These are phyloP conservation scores for Dothistroma septosporum DNA, from an alignment of 2,329 filamentous ascomycete species.

Conservation along the genomic window DNA sequence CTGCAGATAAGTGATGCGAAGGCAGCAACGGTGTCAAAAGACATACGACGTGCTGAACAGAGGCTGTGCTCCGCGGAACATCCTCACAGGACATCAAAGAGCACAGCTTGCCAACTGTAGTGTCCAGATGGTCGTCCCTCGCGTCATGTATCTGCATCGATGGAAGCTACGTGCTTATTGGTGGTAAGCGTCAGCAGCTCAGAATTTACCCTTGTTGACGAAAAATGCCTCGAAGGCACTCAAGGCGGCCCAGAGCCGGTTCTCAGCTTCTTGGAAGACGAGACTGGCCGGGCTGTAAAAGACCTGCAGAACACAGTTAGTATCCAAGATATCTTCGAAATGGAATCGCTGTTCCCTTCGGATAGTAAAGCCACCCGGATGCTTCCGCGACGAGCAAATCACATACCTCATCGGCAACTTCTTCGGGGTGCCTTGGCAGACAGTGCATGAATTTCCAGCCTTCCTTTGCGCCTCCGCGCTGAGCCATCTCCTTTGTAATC, in stretches of 20 bases:
- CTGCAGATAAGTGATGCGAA: background rate
- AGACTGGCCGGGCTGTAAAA: constrained; percentile 78
- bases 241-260: constrained; percentile 85
- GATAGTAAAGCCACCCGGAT: too few relatives aligned
- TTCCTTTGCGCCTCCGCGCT: constrained; percentile 77
- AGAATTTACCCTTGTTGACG: constrained; percentile 83
- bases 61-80: background rate
- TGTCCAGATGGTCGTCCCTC: background rate
- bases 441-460: constrained; percentile 99
- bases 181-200: background rate
- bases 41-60: constrained; percentile 4
- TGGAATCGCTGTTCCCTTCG: too few relatives aligned
- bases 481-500: constrained; percentile 79
- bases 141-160: background rate
- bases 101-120: background rate
- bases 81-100: background rate
- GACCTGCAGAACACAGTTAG: too few relatives aligned
- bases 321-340: too few relatives aligned
- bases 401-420: constrained; percentile 90
- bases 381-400: too few relatives aligned
- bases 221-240: constrained; percentile 81
- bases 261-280: constrained; percentile 92
- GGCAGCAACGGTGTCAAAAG: constrained; percentile 2
- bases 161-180: background rate
- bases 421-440: constrained; percentile 83